Evolutionary conservation across 2,329 filamentous ascomycete genomes (phyloP), one percentile per base, ranked within the genome.

Genomic region (Cercospora berteroae): DNA sequence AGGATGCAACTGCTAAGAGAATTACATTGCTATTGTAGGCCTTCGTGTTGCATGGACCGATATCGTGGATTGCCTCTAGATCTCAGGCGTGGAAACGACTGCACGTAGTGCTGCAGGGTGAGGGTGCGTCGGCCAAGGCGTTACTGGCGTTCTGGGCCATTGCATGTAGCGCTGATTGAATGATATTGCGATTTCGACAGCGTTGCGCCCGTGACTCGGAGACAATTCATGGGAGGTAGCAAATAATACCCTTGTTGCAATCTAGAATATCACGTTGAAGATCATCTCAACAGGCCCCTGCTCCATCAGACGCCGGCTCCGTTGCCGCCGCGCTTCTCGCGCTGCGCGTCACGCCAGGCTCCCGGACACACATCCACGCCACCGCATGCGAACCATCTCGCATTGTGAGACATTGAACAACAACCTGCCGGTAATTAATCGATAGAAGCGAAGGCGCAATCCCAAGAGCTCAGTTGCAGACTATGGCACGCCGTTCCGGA

Each of bases 1-100:
- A 66, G 83, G 84, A 57, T 91, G 89, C 82, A 87, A 88, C 76
- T 91, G 89, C 79, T 91, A 84, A 68, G 55, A 23, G 36, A 56
- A 25, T 9, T 4, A 13, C 8, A 18, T 25, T 29, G 52, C 52
- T 23, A 18, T 29, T 57, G 25, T 18, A 31, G 25, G 29, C 9
- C n/a, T 23, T n/a, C 1, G 52, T 57, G 29, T 13, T 31, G 52
- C 52, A 57, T 13, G 52, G 29, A 57, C 25, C 25, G 25, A 50
- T 16, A 50, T 50, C 13, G 25, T 20, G n/a, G 27, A 29, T 7
- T 57, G 52, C 25, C 29, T 57, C 52, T 57, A 57, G 52, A 57
- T 27, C 10, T 57, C 25, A 57, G 5, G 48, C 52, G 29, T 33
- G 12, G 31, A 27, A 44, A 60, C 58, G 39, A 60, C 27, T 44